Evolutionary conservation across 306 rosid species (phyloP).

Genomic region (Luffa aegyptiaca): DNA sequence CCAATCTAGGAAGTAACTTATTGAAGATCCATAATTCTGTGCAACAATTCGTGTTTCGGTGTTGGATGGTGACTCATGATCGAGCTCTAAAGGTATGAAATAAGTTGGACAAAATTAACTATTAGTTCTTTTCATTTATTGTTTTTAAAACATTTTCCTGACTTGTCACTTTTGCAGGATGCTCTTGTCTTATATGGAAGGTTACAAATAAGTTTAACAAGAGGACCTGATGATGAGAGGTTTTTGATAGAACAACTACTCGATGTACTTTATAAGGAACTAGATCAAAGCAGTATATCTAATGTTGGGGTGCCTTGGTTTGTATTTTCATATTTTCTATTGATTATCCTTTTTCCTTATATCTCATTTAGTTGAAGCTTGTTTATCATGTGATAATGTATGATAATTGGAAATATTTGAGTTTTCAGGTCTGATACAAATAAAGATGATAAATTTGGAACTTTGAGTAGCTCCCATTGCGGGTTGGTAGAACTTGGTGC

Average conservation of each 20-base stretch:
- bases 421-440: conserved; percentile 56
- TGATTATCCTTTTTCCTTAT: background rate
- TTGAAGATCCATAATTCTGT: conserved; percentile 64
- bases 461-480: conserved; percentile 55
- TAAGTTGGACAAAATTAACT: conserved; percentile 15
- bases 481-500: conserved; percentile 86
- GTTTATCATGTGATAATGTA: background rate
- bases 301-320: conserved; percentile 46
- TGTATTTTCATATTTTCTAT: conserved; percentile 15
- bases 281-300: conserved; percentile 61
- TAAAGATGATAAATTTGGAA: conserved; percentile 78
- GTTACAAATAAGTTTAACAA: conserved; percentile 61
- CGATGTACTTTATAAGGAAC: conserved; percentile 81
- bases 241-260: conserved; percentile 66
- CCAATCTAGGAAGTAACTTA: conserved; percentile 55
- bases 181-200: conserved; percentile 61
- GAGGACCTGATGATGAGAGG: conserved; percentile 49
- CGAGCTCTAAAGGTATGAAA: conserved; percentile 67
- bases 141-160: background rate
- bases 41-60: conserved; percentile 68
- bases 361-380: conserved; percentile 14
- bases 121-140: background rate
- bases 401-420: conserved; percentile 12
- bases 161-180: conserved; percentile 46
- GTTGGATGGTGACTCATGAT: conserved; percentile 83